A percentile compares a stretch with the other conserved stretches of the same genome.
Evolutionary conservation across 345 rosid genomes (phyloP).

Genomic region (Salix udensis): DNA sequence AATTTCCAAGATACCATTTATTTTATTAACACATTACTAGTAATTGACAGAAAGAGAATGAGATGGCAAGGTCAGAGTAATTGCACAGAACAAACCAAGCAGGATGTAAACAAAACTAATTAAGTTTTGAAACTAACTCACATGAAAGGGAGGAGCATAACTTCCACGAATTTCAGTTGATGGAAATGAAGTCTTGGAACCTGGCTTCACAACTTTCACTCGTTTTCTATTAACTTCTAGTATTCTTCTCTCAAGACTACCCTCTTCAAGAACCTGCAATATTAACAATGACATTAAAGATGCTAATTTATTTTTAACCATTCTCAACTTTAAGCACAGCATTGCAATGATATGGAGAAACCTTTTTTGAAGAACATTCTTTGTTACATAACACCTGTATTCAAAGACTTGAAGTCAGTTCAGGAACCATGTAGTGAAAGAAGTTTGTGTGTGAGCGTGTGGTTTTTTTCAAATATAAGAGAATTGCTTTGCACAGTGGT

Average conservation of each 20-base stretch:
- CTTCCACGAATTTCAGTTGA: constrained; percentile 89
- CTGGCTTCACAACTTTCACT: constrained; percentile 91
- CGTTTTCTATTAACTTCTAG: constrained; percentile 84
- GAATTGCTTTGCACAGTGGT: not conserved
- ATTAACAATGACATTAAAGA: constrained; percentile 1
- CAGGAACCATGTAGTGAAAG: not conserved
- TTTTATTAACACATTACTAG: no score
- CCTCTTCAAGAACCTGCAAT: constrained; percentile 66
- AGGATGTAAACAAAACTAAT: not conserved
- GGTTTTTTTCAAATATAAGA: no score
- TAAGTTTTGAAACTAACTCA: constrained; percentile 34
- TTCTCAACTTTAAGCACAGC: not conserved
- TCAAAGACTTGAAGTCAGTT: constrained; percentile 22
- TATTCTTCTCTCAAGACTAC: constrained; percentile 80
- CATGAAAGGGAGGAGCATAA: constrained; percentile 92
- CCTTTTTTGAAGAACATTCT: constrained; percentile 79
- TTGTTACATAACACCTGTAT: constrained; percentile 78
- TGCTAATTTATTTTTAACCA: not conserved
- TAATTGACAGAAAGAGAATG: no score
- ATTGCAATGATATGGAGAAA: constrained; percentile 11
- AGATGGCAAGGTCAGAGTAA: not conserved
- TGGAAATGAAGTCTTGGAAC: constrained; percentile 83
- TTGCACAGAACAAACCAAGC: not conserved
- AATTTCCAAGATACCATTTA: no score
- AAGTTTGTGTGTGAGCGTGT: not conserved